Evolutionary conservation across 257 asterid species (phyloP).

Genomic region (Lithospermum erythrorhizon): DNA sequence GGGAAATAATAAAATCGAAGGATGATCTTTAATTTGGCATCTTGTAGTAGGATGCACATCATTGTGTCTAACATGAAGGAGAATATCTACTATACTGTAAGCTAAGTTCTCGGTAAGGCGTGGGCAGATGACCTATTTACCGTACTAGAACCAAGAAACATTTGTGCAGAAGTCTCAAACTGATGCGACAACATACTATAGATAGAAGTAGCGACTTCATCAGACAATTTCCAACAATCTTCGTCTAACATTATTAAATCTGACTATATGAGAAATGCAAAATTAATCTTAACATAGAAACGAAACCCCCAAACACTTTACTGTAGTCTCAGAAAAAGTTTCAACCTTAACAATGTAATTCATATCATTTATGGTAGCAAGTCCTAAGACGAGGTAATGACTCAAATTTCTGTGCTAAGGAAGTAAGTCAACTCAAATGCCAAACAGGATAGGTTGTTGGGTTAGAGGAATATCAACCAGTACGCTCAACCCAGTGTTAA

Average conservation of each 20-base stretch:
- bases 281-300: not conserved
- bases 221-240: not conserved
- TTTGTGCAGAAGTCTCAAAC: too few species aligned
- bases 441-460: not conserved
- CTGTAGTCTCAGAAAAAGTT: not conserved
- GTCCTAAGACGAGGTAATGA: not conserved
- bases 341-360: not conserved
- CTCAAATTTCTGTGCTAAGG: not conserved
- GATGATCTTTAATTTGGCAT: not conserved
- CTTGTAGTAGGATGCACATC: not conserved
- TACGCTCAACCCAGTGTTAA: not conserved
- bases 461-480: not conserved
- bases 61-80: not conserved
- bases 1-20: not conserved
- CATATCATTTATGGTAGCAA: not conserved
- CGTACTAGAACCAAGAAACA: not conserved
- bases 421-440: not conserved
- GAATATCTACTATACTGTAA: too few species aligned
- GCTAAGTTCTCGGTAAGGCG: not conserved
- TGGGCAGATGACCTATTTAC: not conserved
- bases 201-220: too few species aligned
- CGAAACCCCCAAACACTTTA: not conserved
- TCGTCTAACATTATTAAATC: not conserved
- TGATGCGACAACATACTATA: too few species aligned
- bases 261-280: not conserved